Base-by-base conservation (phyloP, 2,329 filamentous ascomycete species). In the Aspergillus puulaauensis region DNA sequence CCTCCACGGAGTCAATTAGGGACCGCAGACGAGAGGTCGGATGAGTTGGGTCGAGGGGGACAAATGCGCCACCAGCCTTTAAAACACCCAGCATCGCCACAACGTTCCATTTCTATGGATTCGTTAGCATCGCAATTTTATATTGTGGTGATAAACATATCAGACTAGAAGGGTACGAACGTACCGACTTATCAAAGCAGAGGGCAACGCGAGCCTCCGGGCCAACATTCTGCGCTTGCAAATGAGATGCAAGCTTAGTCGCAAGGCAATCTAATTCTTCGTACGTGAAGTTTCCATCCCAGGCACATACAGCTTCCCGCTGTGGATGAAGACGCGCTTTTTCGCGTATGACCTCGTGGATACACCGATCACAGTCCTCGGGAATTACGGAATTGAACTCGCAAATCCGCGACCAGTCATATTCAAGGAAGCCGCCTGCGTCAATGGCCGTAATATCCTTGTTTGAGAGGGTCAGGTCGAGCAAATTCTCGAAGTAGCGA, bases 351-450 rank as follows among this genome's bases (percentile, higher is more conserved):
- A 70, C 12, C 67, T 75, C 51, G 73, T 77, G 47, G 71, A 72
- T 65, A 75, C 72, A 74, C 17, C 65, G 72, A 5, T 78, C 73
- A 1, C 77, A 73, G 2, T 67, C 68, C 37, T 73, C 65, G 2
- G 75, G 75, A 1, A 71, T 68, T 31, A 78, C 76, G 61, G 78
- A 78, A 51, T 82, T 83, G 72, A 83, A 84, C 5, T 79, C 76
- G 7, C 81, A 66, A 43, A 86, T 79, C 55, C 84, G 82, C 4
- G 80, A 75, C 60, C 81, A 80, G 62, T 87, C 84, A 8, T 79
- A 74, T 48, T 83, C 79, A 12, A 78, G 84, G 63, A 86, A 84
- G 3, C 84, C 73, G 66, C 84, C 80, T 24, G 82, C 70, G 19
- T 81, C 72, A 6, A 73, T 77, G 51, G 84, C 71, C 4, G 72